Evolutionary conservation across 805 yeast species (phyloP), one percentile per base, ranked within the genome.

Genomic region (Ogataea methanolica): DNA sequence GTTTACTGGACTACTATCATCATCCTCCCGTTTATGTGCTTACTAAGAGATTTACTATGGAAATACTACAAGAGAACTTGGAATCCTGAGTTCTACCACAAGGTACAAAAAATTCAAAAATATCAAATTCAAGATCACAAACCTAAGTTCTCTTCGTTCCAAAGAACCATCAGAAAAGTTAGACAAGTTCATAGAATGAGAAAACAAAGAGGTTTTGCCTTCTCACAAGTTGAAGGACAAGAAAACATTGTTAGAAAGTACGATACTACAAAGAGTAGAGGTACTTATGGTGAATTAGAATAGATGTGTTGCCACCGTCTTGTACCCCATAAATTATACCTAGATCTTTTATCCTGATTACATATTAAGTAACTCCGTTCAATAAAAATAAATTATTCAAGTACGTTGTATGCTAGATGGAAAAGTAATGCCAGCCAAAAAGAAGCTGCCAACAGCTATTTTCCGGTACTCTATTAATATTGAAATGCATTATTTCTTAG

Each of bases 101-200:
- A 87, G 59, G 97, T 92, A 36, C 99, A 94, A 69, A 97, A 89
- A 66, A 88, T 94, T 64, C 99, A 94, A 68, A 94, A 94, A 70
- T 90, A 83, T 68, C 91, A 92, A 60, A 87, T 90, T 51, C 92
- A 87, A 51, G 97, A 92, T 63, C 87, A 87, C 66, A 78, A 96
- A 54, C 99, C 99, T n/a, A 81, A 97, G 57, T 82, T 91, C 78
- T 96, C 90, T 57, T 96, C 91, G 54, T 94, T 94, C 75, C 99
- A 94, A 67, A 90, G 86, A 65, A 97, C 98, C 6, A 94, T 94
- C 47, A 78, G 98, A 62, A 94, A 90, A 63, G 98, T 94, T 22
- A 84, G 99, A 68, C 99, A 95, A 68, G 98, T 94, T 36, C 96
- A 92, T 67, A 79, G 99, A 67, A 92, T 94, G 88, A 87, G 95